A percentile compares a stretch with the other conserved stretches of the same genome.
phyloP scores from a whole-genome alignment of 495 filamentous ascomycete genomes.

The Amorphotheca resinae region DNA sequence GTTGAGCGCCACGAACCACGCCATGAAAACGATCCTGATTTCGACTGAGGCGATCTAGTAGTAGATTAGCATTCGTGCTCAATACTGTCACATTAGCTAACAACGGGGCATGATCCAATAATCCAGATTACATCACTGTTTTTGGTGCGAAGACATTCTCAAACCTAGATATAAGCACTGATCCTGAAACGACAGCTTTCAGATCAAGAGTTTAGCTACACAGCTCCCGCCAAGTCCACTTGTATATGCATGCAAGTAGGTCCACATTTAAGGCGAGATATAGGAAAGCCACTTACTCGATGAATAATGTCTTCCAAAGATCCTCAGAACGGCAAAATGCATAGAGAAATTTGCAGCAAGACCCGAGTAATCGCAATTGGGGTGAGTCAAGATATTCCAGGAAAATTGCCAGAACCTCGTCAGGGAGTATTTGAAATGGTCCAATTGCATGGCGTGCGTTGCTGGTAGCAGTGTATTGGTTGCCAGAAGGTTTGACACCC shows the following conservation, averaged over 20 bases:
- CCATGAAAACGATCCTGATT: slow-evolving; percentile 50
- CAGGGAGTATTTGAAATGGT: slow-evolving; percentile 52
- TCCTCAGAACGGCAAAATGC: slow-evolving; percentile 80
- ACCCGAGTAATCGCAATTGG: slow-evolving; percentile 54
- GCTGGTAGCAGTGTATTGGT: slow-evolving; percentile 53
- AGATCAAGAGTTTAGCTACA: too few relatives aligned
- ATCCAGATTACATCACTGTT: too few relatives aligned
- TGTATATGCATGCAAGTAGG: too few relatives aligned
- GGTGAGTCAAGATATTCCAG: slow-evolving; percentile 61
- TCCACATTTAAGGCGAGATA: too few relatives aligned
- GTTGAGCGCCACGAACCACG: slow-evolving; percentile 79
- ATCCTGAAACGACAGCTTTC: too few relatives aligned
- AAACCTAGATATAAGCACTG: too few relatives aligned
- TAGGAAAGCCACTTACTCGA: slow-evolving; percentile 58
- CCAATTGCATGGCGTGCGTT: slow-evolving; percentile 59
- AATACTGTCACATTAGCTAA: too few relatives aligned
- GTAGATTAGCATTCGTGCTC: slow-evolving; percentile 1
- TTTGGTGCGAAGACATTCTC: not conserved
- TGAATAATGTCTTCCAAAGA: slow-evolving; percentile 77
- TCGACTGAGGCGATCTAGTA: slow-evolving; percentile 15
- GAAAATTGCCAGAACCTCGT: slow-evolving; percentile 67
- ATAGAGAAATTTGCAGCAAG: slow-evolving; percentile 79
- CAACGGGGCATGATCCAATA: too few relatives aligned
- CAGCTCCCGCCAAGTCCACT: too few relatives aligned
- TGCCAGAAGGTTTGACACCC: slow-evolving; percentile 77